phyloP scores from a whole-genome alignment of 2,329 filamentous ascomycete species.

The Penicillium sp. region DNA sequence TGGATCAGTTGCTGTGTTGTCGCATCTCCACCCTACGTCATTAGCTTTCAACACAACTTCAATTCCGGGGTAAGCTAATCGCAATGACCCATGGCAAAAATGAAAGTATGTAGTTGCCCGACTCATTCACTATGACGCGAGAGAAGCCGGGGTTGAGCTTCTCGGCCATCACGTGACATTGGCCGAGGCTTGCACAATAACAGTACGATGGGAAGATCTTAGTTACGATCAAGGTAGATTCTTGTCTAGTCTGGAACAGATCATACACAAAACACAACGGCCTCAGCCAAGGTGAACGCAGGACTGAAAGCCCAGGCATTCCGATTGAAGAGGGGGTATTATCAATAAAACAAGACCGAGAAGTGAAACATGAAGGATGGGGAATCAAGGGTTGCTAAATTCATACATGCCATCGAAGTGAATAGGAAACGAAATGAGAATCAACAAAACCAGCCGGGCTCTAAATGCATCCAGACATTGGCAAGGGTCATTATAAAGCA shows the following conservation, averaged over 20 bases:
- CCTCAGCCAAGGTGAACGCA: background rate
- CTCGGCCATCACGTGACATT: slow-evolving; percentile 8
- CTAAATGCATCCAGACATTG: slow-evolving; percentile 23
- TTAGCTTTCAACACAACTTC: slow-evolving; percentile 5
- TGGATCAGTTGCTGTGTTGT: slow-evolving; percentile 20
- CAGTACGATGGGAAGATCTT: background rate
- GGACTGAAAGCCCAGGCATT: slow-evolving; percentile 5
- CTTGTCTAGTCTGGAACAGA: slow-evolving; percentile 7
- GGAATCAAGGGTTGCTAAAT: slow-evolving; percentile 10
- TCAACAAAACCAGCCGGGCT: slow-evolving; percentile 8
- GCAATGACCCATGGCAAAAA: background rate
- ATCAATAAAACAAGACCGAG: slow-evolving; percentile 34
- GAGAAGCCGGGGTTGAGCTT: slow-evolving; percentile 5
- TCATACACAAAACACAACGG: slow-evolving; percentile 13
- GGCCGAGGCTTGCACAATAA: background rate
- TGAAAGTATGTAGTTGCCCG: background rate
- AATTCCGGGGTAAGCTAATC: background rate
- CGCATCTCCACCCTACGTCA: slow-evolving; percentile 22
- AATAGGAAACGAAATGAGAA: slow-evolving; percentile 6
- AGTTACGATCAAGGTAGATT: background rate
- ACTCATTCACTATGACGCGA: slow-evolving; percentile 1
- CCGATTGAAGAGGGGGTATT: slow-evolving; percentile 26
- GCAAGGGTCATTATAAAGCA: slow-evolving; percentile 17
- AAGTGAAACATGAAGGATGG: slow-evolving; percentile 14
- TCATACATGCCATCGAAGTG: slow-evolving; percentile 21